Evolutionary conservation across 2,329 filamentous ascomycete species (phyloP).

Genomic region (Metarhizium anisopliae): DNA sequence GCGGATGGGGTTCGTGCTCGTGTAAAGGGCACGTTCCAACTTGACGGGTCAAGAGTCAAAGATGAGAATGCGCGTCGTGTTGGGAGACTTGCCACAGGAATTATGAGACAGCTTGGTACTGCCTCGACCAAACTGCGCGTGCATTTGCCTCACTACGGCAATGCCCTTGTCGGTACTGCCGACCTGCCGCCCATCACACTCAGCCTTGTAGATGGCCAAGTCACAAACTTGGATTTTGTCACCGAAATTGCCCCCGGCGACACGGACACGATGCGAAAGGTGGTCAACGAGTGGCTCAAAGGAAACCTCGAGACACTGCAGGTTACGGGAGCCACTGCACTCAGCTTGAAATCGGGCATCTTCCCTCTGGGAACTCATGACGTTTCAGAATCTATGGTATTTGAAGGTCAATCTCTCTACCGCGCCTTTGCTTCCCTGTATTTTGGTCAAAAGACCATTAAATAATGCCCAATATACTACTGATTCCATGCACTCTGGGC

Average conservation of each 20-base stretch:
- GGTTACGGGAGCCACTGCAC: constrained; percentile 62
- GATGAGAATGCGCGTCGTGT: constrained; percentile 64
- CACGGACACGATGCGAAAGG: constrained; percentile 63
- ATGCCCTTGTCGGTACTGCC: constrained; percentile 69
- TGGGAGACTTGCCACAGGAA: constrained; percentile 70
- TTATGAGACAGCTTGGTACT: constrained; percentile 68
- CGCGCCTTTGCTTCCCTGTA: constrained; percentile 52
- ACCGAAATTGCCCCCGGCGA: constrained; percentile 69
- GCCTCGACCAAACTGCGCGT: constrained; percentile 65
- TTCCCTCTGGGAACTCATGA: constrained; percentile 69
- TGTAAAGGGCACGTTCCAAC: constrained; percentile 70
- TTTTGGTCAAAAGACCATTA: constrained; percentile 47
- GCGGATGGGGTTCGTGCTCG: constrained; percentile 67
- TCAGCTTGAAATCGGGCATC: constrained; percentile 71
- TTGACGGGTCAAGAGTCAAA: constrained; percentile 69
- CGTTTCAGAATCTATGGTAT: constrained; percentile 63
- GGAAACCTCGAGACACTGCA: constrained; percentile 64
- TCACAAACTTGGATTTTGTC: constrained; percentile 70
- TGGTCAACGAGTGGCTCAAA: constrained; percentile 84
- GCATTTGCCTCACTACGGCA: constrained; percentile 73
- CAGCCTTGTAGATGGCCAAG: constrained; percentile 67
- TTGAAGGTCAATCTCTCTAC: constrained; percentile 76
- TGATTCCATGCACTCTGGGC: constrained; percentile 15
- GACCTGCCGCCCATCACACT: constrained; percentile 66
- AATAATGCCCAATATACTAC: constrained; percentile 15